Conservation (phyloP, 129 eudicot species). For the Ambrosia artemisiifolia region DNA sequence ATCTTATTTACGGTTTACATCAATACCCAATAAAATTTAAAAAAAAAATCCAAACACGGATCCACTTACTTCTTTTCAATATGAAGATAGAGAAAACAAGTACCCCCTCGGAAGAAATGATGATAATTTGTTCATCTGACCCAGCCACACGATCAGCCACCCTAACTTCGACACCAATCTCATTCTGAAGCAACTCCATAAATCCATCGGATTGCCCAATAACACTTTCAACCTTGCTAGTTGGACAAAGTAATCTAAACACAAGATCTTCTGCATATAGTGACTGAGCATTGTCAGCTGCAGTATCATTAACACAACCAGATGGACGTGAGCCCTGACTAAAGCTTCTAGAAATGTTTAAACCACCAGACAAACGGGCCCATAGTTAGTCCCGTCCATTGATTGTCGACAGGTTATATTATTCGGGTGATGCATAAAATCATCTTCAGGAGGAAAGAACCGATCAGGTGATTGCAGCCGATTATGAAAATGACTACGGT, state of each 20-base stretch:
- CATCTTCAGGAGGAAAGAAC: constrained; percentile 73
- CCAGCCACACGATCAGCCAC: constrained; percentile 71
- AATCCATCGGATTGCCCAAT: constrained; percentile 89
- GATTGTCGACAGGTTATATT: constrained; percentile 48
- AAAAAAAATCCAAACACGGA: not conserved
- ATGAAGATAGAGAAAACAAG: constrained; percentile 22
- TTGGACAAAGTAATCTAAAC: constrained; percentile 91
- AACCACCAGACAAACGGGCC: constrained; percentile 46
- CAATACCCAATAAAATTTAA: not conserved
- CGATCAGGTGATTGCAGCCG: constrained; percentile 78
- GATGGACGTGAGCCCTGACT: constrained; percentile 59
- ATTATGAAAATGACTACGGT: constrained; percentile 64
- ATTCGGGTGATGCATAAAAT: constrained; percentile 58
- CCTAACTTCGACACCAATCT: constrained; percentile 86
- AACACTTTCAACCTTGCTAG: constrained; percentile 65
- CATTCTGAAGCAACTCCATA: constrained; percentile 85
- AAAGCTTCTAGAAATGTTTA: constrained; percentile 49
- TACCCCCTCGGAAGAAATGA: constrained; percentile 90
- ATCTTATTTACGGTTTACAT: not conserved
- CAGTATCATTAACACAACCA: constrained; percentile 48
- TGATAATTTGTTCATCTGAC: constrained; percentile 75
- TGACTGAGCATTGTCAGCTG: constrained; percentile 53
- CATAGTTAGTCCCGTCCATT: constrained; percentile 54
- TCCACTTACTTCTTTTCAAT: not conserved
- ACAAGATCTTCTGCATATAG: constrained; percentile 66